These are phyloP conservation scores for Tetracladium setigerum DNA, from an alignment of 495 filamentous ascomycete genomes.

Conservation along the genomic window DNA sequence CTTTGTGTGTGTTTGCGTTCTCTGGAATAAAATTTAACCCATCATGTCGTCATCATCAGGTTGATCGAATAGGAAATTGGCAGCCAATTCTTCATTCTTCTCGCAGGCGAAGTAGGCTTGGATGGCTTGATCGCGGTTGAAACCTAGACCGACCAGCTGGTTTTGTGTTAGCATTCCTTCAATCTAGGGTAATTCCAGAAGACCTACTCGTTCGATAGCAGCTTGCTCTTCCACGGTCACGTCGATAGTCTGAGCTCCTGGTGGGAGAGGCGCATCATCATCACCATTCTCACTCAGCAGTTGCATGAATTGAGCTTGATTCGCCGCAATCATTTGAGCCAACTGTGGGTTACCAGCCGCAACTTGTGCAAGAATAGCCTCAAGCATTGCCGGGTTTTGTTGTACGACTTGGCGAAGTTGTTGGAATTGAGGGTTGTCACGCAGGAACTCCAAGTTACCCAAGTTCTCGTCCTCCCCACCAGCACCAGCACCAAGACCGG, in stretches of 20 bases:
- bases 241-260: constrained; percentile 79
- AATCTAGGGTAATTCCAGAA: background rate
- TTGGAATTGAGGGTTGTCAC: constrained; percentile 94
- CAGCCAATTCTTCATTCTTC: constrained; percentile 96
- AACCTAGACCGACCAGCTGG: constrained; percentile 84
- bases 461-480: constrained; percentile 50
- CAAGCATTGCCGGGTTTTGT: constrained; percentile 94
- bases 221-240: constrained; percentile 95
- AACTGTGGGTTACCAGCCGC: constrained; percentile 94
- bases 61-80: constrained; percentile 97
- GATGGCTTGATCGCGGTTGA: constrained; percentile 86
- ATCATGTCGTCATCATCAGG: constrained; percentile 71
- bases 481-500: constrained; percentile 37
- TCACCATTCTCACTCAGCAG: constrained; percentile 74
- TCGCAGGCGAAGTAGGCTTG: constrained; percentile 99
- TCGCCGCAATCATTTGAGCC: constrained; percentile 77
- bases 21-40: constrained; percentile 11
- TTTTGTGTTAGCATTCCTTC: constrained; percentile 25
- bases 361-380: constrained; percentile 93
- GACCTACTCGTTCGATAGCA: constrained; percentile 87
- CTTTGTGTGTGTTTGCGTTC: no score
- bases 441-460: constrained; percentile 87
- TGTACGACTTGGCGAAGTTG: constrained; percentile 95
- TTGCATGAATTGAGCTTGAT: constrained; percentile 88
- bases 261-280: constrained; percentile 70